Evolutionary conservation across 1,139 yeast species (phyloP).

Genomic region (Pichiaceae sp.): DNA sequence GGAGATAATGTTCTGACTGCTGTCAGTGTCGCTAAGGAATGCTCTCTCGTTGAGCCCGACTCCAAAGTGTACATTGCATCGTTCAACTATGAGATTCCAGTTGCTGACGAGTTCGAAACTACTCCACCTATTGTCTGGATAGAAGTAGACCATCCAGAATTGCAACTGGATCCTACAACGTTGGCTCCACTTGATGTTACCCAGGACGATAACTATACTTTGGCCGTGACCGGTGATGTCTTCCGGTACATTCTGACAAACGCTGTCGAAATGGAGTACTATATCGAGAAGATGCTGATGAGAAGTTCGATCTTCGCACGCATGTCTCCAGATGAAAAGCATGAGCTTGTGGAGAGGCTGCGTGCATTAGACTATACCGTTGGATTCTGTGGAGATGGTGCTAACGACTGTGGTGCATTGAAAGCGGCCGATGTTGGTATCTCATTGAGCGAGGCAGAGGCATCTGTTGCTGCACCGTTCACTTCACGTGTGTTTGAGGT

Average conservation of each 20-base stretch:
- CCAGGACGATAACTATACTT: conserved; percentile 36
- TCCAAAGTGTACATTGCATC: conserved; percentile 62
- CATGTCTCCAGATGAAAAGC: conserved; percentile 98
- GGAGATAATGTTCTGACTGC: conserved; percentile 96
- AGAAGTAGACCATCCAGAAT: conserved; percentile 48
- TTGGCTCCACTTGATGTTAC: conserved; percentile 39
- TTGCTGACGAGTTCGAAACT: conserved; percentile 1
- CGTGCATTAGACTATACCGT: conserved; percentile 84
- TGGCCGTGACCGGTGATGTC: conserved; percentile 90
- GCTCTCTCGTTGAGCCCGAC: conserved; percentile 47
- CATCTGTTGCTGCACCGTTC: conserved; percentile 97
- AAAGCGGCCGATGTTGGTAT: conserved; percentile 97
- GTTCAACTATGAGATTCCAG: conserved; percentile 28
- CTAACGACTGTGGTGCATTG: conserved; percentile 95
- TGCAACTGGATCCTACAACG: conserved; percentile 52
- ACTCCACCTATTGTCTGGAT: conserved; percentile 43
- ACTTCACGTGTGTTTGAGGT: conserved; percentile 86
- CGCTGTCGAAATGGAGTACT: conserved; percentile 29
- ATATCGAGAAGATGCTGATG: conserved; percentile 55
- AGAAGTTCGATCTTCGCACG: conserved; percentile 80
- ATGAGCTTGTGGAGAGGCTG: conserved; percentile 82
- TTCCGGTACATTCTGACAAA: conserved; percentile 69
- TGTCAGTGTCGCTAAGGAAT: conserved; percentile 83
- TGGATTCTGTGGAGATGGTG: conserved; percentile 98
- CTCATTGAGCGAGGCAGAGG: conserved; percentile 94